Base-by-base conservation (phyloP, 257 asterid species). In the Fraxinus anomala region DNA sequence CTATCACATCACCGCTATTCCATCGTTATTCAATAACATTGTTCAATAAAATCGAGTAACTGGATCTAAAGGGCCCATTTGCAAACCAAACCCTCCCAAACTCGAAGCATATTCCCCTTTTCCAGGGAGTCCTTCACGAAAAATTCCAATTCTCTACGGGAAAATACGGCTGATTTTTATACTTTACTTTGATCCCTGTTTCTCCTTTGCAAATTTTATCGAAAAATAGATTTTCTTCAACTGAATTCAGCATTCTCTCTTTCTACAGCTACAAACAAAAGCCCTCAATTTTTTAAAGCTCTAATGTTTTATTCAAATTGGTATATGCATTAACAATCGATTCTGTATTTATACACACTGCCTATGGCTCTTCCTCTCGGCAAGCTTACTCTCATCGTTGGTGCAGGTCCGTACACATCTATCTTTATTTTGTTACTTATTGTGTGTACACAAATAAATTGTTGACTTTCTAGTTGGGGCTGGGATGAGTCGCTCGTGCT, bases 311-410 rank as follows among this genome's bases (percentile, higher is more conserved):
- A 23, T 26, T 26, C 30, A 59, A 9, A n/a, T 0, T 23, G 30
- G 11, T 63, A 13, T 24, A 26, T 63, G 19, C 17, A 26, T 10
- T 63, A 3, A 9, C 30, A 3, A 63, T 26, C 69, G 66, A 56
- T 56, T 56, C 66, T n/a, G 66, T n/a, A 47, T 47, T 16, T 47
- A 14, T 74, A n/a, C 63, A 66, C 73, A 33, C 82, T 74, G 86
- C 71, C 54, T 17, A 93, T 93, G 98, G 97, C 99, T 73, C 92
- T 95, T 73, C 85, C 98, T 72, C 79, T 95, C 47, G 97, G 96
- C 83, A 95, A 95, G 92, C 91, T 95, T 73, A 79, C 94, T 13
- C 82, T 95, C 81, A 77, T 93, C 86, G 85, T 92, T 59, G 99
- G 99, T 74, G 96, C 99, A 77, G 99, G 99, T 93, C 23, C 71